Evolutionary conservation across 2,329 filamentous ascomycete species (phyloP).

Genomic region (Colletotrichum musicola): DNA sequence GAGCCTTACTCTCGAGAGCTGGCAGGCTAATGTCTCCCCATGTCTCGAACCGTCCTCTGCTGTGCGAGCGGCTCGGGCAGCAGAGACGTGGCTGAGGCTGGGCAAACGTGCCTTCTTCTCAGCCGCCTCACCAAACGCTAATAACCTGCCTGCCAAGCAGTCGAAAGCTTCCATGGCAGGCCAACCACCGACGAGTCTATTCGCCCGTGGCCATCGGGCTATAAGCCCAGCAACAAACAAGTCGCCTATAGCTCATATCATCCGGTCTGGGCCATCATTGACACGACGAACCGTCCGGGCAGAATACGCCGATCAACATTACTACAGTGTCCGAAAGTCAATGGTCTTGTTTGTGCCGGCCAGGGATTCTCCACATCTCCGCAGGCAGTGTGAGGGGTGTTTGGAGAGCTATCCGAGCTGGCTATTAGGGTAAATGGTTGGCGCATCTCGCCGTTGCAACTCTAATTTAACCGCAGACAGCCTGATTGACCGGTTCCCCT

Average conservation of each 20-base stretch:
- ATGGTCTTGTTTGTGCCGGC: neutral
- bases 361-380: constrained; percentile 36
- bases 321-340: neutral
- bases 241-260: neutral
- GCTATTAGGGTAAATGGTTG: constrained; percentile 39
- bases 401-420: constrained; percentile 29
- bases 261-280: neutral
- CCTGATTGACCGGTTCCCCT: constrained; percentile 31
- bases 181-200: too few relatives aligned
- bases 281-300: neutral
- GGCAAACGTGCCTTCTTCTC: too few relatives aligned
- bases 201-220: too few relatives aligned
- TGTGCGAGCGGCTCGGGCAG: too few relatives aligned
- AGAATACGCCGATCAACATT: neutral
- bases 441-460: constrained; percentile 13
- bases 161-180: too few relatives aligned
- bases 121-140: too few relatives aligned
- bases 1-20: too few relatives aligned
- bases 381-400: constrained; percentile 23
- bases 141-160: too few relatives aligned
- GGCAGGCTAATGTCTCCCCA: too few relatives aligned
- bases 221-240: too few relatives aligned
- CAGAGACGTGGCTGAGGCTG: too few relatives aligned
- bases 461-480: constrained; percentile 38
- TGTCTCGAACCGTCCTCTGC: too few relatives aligned